phyloP scores from a whole-genome alignment of 2,329 filamentous ascomycete genomes.

The Nemania sp. region DNA sequence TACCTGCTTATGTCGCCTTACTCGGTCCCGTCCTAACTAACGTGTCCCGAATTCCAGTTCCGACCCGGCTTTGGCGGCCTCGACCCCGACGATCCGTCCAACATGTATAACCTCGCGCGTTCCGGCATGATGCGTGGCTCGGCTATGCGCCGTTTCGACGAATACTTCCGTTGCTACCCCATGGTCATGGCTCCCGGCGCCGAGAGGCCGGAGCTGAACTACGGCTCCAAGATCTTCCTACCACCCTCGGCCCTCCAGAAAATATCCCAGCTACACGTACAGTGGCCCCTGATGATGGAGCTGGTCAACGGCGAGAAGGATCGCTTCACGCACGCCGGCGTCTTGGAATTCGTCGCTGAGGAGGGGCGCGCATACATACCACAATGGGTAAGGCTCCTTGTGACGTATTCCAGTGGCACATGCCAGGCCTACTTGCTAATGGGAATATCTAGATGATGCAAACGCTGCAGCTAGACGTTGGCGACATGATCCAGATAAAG shows the following conservation, averaged over 20 bases:
- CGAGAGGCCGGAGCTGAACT: conserved; percentile 88
- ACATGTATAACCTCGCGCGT: conserved; percentile 55
- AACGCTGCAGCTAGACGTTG: conserved; percentile 84
- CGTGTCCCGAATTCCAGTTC: conserved; percentile 33
- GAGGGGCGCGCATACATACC: conserved; percentile 96
- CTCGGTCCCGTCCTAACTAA: neutral
- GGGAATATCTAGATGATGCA: conserved; percentile 84
- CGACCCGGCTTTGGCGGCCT: conserved; percentile 49
- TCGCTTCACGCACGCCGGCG: conserved; percentile 87
- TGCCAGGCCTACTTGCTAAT: conserved; percentile 24
- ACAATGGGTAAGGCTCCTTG: conserved; percentile 72
- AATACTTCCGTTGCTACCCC: conserved; percentile 98
- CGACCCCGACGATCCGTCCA: conserved; percentile 53
- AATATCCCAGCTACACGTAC: conserved; percentile 91
- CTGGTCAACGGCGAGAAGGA: conserved; percentile 84
- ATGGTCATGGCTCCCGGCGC: conserved; percentile 91
- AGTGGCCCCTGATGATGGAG: conserved; percentile 97
- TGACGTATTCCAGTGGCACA: neutral
- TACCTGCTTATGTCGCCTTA: neutral
- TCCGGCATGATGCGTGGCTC: conserved; percentile 50
- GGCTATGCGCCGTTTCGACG: conserved; percentile 82
- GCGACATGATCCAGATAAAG: conserved; percentile 93
- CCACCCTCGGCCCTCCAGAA: conserved; percentile 97
- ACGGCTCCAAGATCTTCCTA: conserved; percentile 96
- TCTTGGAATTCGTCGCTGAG: conserved; percentile 95